Percentiles rank a stretch among this genome's conserved stretches.
Evolutionary conservation across 1,284 basidiomycete species (phyloP).

Genomic region (Coniferiporia weirii): DNA sequence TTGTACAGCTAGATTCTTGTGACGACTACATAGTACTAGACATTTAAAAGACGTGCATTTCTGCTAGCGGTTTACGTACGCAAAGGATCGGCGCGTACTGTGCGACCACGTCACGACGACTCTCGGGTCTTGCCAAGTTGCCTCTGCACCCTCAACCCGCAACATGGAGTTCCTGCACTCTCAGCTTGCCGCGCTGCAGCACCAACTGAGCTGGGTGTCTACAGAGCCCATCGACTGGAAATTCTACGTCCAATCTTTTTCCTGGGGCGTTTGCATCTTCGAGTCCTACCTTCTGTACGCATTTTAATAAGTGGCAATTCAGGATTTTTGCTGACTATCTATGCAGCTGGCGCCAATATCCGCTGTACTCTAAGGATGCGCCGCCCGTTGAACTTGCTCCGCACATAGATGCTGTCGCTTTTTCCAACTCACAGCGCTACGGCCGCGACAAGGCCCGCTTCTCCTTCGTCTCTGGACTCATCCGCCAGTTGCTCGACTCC

Average conservation of each 20-base stretch:
- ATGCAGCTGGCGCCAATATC: constrained; percentile 74
- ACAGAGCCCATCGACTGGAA: constrained; percentile 66
- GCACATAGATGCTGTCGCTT: constrained; percentile 72
- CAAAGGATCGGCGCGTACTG: too few relatives aligned
- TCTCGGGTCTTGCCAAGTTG: too few relatives aligned
- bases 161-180: constrained; percentile 22
- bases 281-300: constrained; percentile 79
- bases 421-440: constrained; percentile 87
- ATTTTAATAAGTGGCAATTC: background rate
- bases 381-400: constrained; percentile 72
- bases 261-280: constrained; percentile 76
- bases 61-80: too few relatives aligned
- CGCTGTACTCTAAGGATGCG: constrained; percentile 70
- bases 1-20: too few relatives aligned
- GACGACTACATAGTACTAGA: too few relatives aligned
- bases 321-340: background rate
- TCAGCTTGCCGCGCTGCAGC: constrained; percentile 18
- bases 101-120: too few relatives aligned
- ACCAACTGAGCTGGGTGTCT: constrained; percentile 47
- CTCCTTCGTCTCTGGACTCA: constrained; percentile 66
- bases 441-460: constrained; percentile 91
- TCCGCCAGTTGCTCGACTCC: constrained; percentile 71
- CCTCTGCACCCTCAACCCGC: too few relatives aligned
- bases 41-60: too few relatives aligned
- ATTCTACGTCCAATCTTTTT: constrained; percentile 63